Evolutionary conservation across 139 green algal genomes (phyloP), one percentile per base, ranked within the genome.

Genomic region (Chlamydomonas asymmetrica): DNA sequence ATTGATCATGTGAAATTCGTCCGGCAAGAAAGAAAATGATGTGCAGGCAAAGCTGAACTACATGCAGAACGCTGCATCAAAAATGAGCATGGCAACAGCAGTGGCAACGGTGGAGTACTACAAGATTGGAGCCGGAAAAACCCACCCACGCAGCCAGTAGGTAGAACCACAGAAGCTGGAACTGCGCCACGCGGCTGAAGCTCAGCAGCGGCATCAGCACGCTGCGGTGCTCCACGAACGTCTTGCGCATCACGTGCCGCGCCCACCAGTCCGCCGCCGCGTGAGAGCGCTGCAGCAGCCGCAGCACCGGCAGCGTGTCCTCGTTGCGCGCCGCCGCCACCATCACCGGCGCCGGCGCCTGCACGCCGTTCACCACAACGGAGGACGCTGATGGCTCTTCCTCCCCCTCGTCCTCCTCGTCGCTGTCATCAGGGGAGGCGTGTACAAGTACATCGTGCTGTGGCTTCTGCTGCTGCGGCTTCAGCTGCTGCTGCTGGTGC

Each of bases 121-220:
- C n/a, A n/a, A 54, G 74, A 68, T 79, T 20, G 9, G 5, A 75
- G 25, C 49, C 13, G 27, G 16, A 50, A 3, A 3, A 25, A 60
- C 62, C 85, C 38, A 84, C 66, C 54, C 88, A 80, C 25, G 79
- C 78, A 4, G 74, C 65, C 60, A 90, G 82, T 49, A 90, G 63
- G 64, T 89, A 84, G 56, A 93, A 90, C 82, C 85, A 76, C 25
- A 89, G 45, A 35, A 89, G 70, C 38, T 91, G 77, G 72, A 92
- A 92, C 29, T 82, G 65, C 70, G 86, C 88, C 34, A 93, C 81
- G 4, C 87, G 73, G 49, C 78, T 88, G 59, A 92, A 93, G 29
- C 86, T 80, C 7, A 87, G n/a, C 38, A 85, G 79, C n/a, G 78
- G 66, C 57, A 66, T 83, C 0, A 84, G 71, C 54, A 86, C 63